phyloP scores from a whole-genome alignment of 805 yeast genomes.

The Suhomyces xylopsoci region DNA sequence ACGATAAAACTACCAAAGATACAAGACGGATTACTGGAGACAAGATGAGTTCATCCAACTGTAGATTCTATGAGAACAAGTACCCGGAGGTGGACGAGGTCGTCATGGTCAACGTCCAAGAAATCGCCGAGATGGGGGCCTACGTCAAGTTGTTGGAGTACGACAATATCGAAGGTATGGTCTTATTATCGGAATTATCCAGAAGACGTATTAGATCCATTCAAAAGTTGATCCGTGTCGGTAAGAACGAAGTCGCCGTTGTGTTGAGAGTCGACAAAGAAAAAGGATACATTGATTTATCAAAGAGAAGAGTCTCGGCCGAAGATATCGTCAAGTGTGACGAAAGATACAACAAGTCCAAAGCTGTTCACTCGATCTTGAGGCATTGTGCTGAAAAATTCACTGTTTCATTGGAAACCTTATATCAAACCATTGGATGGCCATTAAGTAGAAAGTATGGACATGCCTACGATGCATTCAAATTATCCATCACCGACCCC shows the following conservation, averaged over 20 bases:
- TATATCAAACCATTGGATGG: constrained; percentile 93
- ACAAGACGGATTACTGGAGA: background rate
- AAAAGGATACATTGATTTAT: constrained; percentile 95
- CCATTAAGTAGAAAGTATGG: constrained; percentile 94
- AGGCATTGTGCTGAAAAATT: constrained; percentile 98
- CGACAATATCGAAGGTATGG: constrained; percentile 99
- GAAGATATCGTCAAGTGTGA: constrained; percentile 97
- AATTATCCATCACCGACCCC: constrained; percentile 89
- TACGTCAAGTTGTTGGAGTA: constrained; percentile 93
- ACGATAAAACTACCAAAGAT: background rate
- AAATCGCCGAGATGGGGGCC: constrained; percentile 99
- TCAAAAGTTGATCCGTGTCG: constrained; percentile 95
- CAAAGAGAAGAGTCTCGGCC: constrained; percentile 96
- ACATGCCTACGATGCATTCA: constrained; percentile 96
- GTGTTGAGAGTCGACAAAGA: constrained; percentile 98
- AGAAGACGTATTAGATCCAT: constrained; percentile 98
- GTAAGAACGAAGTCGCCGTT: constrained; percentile 97
- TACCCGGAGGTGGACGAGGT: constrained; percentile 99
- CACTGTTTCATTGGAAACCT: constrained; percentile 76
- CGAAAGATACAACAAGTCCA: constrained; percentile 93
- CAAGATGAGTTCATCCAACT: constrained; percentile 78
- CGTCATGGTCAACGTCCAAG: constrained; percentile 98
- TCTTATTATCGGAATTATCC: constrained; percentile 87
- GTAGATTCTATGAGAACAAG: constrained; percentile 97
- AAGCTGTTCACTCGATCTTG: constrained; percentile 96